Percentiles rank a stretch among this genome's conserved stretches.
These are phyloP conservation scores for Aspergillus uvarum DNA, from an alignment of 2,329 filamentous ascomycete genomes.

Conservation along the genomic window DNA sequence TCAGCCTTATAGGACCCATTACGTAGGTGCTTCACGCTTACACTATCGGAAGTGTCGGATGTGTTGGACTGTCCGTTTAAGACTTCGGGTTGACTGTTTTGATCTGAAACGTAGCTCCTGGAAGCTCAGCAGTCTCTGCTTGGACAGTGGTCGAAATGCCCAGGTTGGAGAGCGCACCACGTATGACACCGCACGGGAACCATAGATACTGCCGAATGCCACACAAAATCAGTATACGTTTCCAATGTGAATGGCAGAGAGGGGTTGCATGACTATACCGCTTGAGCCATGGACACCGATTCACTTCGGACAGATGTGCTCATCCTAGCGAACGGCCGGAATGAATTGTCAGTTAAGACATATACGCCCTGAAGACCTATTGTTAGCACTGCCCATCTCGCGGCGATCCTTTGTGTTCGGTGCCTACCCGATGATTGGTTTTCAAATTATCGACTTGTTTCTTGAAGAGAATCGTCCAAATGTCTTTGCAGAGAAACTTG, in stretches of 20 bases:
- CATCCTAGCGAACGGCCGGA: constrained; percentile 87
- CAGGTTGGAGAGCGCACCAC: constrained; percentile 87
- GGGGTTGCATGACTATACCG: constrained; percentile 55
- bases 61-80: constrained; percentile 39
- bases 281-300: constrained; percentile 72
- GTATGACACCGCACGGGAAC: constrained; percentile 90
- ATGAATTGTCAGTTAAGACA: constrained; percentile 88
- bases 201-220: constrained; percentile 70
- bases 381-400: constrained; percentile 1
- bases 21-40: not conserved
- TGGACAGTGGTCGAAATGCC: constrained; percentile 90
- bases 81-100: constrained; percentile 73
- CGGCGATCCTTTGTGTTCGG: not conserved
- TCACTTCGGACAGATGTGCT: constrained; percentile 75
- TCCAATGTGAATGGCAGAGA: not conserved
- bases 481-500: constrained; percentile 97
- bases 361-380: constrained; percentile 70
- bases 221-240: not conserved
- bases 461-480: constrained; percentile 90
- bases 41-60: not conserved
- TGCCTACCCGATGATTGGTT: constrained; percentile 81
- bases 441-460: constrained; percentile 99
- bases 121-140: constrained; percentile 83
- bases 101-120: constrained; percentile 91
- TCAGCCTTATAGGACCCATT: no score